Percentiles rank a stretch among this genome's conserved stretches.
Evolutionary conservation across 805 yeast genomes (phyloP).

Genomic region (Lachancea cidri): DNA sequence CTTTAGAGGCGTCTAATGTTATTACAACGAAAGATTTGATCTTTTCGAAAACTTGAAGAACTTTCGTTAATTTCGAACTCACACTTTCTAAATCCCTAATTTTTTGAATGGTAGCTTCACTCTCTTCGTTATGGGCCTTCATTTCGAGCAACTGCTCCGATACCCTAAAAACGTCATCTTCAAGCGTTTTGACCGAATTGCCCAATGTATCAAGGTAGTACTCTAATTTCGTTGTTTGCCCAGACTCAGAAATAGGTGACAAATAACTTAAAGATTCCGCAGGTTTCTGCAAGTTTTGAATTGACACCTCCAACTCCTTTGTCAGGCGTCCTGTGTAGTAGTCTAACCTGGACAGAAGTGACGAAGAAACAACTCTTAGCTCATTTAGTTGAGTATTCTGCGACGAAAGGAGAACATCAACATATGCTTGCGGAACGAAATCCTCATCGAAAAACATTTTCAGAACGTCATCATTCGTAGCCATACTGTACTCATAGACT

Average conservation of each 20-base stretch:
- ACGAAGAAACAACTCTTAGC: slow-evolving; percentile 44
- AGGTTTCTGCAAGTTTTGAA: slow-evolving; percentile 44
- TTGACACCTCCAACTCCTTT: slow-evolving; percentile 45
- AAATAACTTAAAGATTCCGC: slow-evolving; percentile 47
- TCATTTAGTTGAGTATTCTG: slow-evolving; percentile 31
- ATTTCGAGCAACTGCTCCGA: slow-evolving; percentile 24
- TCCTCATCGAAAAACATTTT: slow-evolving; percentile 65
- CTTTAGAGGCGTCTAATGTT: slow-evolving; percentile 13
- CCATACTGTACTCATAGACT: no score
- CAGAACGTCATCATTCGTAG: slow-evolving; percentile 39
- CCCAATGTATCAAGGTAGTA: slow-evolving; percentile 59
- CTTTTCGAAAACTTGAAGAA: slow-evolving; percentile 42
- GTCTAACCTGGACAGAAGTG: slow-evolving; percentile 55
- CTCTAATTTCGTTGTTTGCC: slow-evolving; percentile 53
- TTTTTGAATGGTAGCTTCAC: slow-evolving; percentile 23
- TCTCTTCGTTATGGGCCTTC: slow-evolving; percentile 17
- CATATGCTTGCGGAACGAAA: slow-evolving; percentile 58
- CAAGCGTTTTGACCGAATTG: slow-evolving; percentile 52
- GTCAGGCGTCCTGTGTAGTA: slow-evolving; percentile 57
- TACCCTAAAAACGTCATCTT: slow-evolving; percentile 40
- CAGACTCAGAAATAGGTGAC: slow-evolving; percentile 14
- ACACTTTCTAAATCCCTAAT: slow-evolving; percentile 42
- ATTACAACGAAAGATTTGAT: slow-evolving; percentile 37
- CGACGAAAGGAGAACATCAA: slow-evolving; percentile 54
- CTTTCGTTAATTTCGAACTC: slow-evolving; percentile 42